Conservation (phyloP, 2,329 filamentous ascomycete species). For the Penicillium sclerotigenum region DNA sequence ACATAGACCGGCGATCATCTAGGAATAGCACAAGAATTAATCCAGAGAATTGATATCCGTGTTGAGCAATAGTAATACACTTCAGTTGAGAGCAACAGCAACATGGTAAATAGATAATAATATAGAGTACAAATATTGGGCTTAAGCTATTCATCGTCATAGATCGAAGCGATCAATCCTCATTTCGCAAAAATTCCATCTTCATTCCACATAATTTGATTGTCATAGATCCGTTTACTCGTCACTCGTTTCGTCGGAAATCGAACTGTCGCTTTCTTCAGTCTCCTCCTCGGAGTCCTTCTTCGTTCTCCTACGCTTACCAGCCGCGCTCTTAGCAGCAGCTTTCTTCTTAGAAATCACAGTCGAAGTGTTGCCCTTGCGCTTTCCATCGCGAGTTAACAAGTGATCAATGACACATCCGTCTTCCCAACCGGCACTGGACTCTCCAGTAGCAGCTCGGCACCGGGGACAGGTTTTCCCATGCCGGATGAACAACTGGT, state of each 20-base stretch:
- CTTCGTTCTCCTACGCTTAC: background rate
- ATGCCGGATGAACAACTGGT: constrained; percentile 61
- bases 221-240: background rate
- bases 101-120: background rate
- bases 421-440: constrained; percentile 61
- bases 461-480: constrained; percentile 61
- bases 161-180: background rate
- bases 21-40: background rate
- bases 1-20: background rate
- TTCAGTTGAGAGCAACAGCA: background rate
- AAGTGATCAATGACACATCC: constrained; percentile 64
- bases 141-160: background rate
- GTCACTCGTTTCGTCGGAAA: background rate
- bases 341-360: constrained; percentile 1
- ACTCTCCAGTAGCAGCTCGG: constrained; percentile 58
- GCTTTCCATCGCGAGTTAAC: constrained; percentile 55
- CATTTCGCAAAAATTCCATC: background rate
- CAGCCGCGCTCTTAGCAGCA: background rate
- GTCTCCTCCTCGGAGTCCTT: background rate
- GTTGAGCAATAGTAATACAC: background rate
- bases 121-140: background rate
- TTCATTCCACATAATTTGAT: background rate
- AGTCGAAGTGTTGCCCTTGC: constrained; percentile 30
- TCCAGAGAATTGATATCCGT: background rate
- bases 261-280: constrained; percentile 1